These are phyloP conservation scores for Naganishia liquefaciens DNA, from an alignment of 1,284 basidiomycete species.

Conservation along the genomic window DNA sequence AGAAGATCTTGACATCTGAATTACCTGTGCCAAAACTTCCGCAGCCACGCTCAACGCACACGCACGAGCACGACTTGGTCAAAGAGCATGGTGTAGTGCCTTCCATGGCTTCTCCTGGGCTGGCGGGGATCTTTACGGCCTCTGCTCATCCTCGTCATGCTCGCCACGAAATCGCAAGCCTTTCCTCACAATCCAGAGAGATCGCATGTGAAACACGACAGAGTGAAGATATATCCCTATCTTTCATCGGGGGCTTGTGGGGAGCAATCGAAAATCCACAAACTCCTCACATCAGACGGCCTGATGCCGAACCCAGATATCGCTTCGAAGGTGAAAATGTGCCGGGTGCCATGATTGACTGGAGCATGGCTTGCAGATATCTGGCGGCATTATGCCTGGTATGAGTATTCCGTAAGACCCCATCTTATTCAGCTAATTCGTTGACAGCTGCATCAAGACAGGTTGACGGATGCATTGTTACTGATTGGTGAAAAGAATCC, in stretches of 20 bases:
- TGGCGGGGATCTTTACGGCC: too few species aligned
- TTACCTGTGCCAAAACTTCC: constrained; percentile 57
- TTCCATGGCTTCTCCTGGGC: not conserved
- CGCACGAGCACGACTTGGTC: not conserved
- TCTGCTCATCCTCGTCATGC: not conserved
- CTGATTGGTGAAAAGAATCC: constrained; percentile 90
- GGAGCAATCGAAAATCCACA: constrained; percentile 1
- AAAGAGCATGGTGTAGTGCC: not conserved
- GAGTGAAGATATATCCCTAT: not conserved
- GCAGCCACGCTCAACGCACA: constrained; percentile 48
- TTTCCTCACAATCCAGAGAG: not conserved
- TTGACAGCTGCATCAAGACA: constrained; percentile 73
- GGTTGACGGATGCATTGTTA: constrained; percentile 89
- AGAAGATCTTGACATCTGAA: constrained; percentile 81
- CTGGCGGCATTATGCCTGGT: constrained; percentile 91
- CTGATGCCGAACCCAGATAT: constrained; percentile 3
- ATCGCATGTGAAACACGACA: not conserved
- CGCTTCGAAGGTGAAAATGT: not conserved
- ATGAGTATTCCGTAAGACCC: constrained; percentile 30
- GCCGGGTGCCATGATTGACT: constrained; percentile 67
- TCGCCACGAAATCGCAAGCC: not conserved
- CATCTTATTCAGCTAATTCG: not conserved
- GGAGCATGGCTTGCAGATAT: constrained; percentile 88
- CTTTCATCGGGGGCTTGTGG: constrained; percentile 17
- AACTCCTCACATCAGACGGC: not conserved